Evolutionary conservation across 1,284 basidiomycete species (phyloP).

Genomic region (Cryptococcus wingfieldii): DNA sequence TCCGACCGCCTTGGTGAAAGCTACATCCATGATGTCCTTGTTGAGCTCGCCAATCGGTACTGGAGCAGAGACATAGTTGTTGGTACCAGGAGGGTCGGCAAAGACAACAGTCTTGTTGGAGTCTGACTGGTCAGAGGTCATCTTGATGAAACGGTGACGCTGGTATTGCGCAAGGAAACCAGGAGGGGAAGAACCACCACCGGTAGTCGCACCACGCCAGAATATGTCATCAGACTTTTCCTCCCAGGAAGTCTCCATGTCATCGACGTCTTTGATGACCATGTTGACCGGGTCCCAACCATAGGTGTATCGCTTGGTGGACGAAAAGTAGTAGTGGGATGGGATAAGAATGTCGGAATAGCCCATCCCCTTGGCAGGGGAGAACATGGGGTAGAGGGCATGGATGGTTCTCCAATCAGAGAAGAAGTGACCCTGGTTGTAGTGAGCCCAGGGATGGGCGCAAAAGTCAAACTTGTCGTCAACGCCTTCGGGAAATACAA

Average conservation of each 20-base stretch:
- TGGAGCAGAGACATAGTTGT: conserved; percentile 57
- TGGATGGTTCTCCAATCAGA: conserved; percentile 87
- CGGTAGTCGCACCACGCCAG: conserved; percentile 79
- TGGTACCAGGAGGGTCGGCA: conserved; percentile 62
- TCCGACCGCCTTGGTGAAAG: conserved; percentile 74
- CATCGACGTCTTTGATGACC: conserved; percentile 65
- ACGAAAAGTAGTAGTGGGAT: conserved; percentile 87
- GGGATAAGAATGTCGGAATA: conserved; percentile 87
- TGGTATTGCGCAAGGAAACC: conserved; percentile 82
- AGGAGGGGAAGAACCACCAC: conserved; percentile 79
- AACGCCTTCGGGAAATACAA: conserved; percentile 58
- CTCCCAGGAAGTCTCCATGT: conserved; percentile 71
- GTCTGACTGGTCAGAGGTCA: conserved; percentile 62
- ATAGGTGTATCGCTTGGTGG: conserved; percentile 77
- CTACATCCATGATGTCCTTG: conserved; percentile 77
- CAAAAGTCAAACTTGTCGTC: conserved; percentile 73
- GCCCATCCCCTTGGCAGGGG: conserved; percentile 75
- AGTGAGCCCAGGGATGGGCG: conserved; percentile 71
- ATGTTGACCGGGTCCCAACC: conserved; percentile 76
- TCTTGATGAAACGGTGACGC: conserved; percentile 76
- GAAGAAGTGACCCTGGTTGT: conserved; percentile 88
- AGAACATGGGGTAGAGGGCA: conserved; percentile 81
- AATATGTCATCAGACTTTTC: conserved; percentile 53
- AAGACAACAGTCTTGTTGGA: conserved; percentile 69
- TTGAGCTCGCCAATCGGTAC: conserved; percentile 67